These are phyloP conservation scores for Magnolia sinica DNA, from an alignment of 164 flowering plant species.

Conservation along the genomic window DNA sequence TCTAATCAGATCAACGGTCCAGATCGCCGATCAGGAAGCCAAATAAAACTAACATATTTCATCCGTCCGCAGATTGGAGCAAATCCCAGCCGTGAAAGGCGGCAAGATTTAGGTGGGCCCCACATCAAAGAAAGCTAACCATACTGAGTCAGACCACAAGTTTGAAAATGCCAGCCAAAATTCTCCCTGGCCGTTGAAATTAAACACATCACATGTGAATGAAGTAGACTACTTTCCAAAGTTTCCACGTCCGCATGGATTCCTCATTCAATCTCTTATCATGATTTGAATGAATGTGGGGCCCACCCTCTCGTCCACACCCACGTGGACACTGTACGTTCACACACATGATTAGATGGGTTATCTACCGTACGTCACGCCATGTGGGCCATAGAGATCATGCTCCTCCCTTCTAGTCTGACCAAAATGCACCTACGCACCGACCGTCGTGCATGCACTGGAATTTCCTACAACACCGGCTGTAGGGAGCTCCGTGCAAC, in stretches of 20 bases:
- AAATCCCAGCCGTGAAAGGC: too few species aligned
- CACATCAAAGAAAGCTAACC: background rate
- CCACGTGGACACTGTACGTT: background rate
- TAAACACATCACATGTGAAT: background rate
- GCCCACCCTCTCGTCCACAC: background rate
- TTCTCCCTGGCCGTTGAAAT: background rate
- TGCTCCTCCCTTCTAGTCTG: too few species aligned
- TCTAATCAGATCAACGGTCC: too few species aligned
- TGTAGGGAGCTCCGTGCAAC: too few species aligned
- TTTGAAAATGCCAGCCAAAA: constrained; percentile 3
- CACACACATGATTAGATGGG: background rate
- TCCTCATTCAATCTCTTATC: background rate
- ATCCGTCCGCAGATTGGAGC: too few species aligned
- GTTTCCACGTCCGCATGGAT: too few species aligned
- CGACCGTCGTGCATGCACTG: too few species aligned
- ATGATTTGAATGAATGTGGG: background rate
- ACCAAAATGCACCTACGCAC: too few species aligned
- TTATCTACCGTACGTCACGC: background rate
- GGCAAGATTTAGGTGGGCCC: background rate
- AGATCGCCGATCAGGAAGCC: too few species aligned
- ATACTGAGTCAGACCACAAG: background rate
- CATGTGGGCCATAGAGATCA: background rate
- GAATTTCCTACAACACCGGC: too few species aligned
- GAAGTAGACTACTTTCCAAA: background rate
- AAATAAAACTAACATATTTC: too few species aligned